Base-by-base conservation (phyloP, 108 stramenopile genomes). In the Chaetoceros muelleri region DNA sequence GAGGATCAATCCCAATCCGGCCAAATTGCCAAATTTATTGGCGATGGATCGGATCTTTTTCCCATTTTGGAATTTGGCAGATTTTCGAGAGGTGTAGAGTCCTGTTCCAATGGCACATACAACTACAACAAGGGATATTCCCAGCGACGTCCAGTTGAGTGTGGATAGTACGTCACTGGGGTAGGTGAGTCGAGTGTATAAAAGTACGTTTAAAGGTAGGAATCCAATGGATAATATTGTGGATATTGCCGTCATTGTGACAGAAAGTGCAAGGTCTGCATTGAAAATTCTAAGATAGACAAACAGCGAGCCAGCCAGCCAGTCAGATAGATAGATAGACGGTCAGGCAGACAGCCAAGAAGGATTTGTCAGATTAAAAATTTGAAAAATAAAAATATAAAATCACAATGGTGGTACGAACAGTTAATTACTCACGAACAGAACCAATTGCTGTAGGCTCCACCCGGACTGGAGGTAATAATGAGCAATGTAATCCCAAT, bases 211-310 rank as follows among this genome's bases (percentile, higher is more conserved):
- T 0, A 73, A 55, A 0, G 94, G 94, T 5, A 95, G 72, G 34
- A 90, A 69, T 1, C 79, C 52, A 13, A 75, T 55, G 44, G 73
- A 72, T 26, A 86, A 55, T 13, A 90, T 51, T 0, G 94, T 95
- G 28, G 74, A 73, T 26, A 90, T 82, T 1, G 89, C 87, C 1
- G 94, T 95, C 90, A 95, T 90, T 24, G 90, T 84, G 13, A 95
- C 90, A 44, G 67, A 70, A 45, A 95, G 52, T 1, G 90, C 88
- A 46, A 95, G 71, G 58, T 93, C 90, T 19, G 86, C 84, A 69
- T 95, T 95, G 61, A 95, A 86, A 59, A 93, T 51, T 3, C n/a
- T n/a, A 70, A 75, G 60, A 87, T 89, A 85, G 84, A 93, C 76
- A 64, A 69, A 19, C 8, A 57, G 3, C 17, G 21, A 44, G 20